Conservation (phyloP, 441 rosid species). For the Rhodomyrtus psidioides region DNA sequence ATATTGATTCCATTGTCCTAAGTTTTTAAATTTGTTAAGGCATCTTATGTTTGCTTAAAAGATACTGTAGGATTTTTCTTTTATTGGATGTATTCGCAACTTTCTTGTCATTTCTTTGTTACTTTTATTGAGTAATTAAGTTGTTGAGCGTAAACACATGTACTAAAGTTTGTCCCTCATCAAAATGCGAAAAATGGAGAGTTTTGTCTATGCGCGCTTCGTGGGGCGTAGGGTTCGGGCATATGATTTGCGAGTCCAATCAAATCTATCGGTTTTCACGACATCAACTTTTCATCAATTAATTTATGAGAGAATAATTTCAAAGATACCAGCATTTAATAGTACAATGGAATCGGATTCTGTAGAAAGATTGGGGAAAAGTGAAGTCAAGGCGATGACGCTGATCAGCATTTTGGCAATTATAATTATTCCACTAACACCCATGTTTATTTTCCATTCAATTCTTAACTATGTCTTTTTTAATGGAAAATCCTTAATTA, state of each 20-base stretch:
- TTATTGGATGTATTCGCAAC: not conserved
- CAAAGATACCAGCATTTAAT: too few relatives aligned
- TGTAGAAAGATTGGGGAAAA: not conserved
- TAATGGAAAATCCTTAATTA: not conserved
- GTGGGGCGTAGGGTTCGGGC: not conserved
- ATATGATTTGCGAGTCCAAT: not conserved
- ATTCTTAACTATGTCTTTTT: not conserved
- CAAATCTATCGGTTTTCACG: not conserved
- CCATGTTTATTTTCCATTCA: not conserved
- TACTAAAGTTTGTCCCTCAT: not conserved
- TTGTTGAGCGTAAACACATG: not conserved
- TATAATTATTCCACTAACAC: not conserved
- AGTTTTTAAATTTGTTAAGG: not conserved
- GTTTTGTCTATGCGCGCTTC: not conserved
- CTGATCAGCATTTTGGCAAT: not conserved
- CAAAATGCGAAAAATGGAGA: not conserved
- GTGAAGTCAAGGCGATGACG: not conserved
- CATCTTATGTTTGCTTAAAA: not conserved
- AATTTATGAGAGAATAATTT: not conserved
- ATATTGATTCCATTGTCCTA: not conserved
- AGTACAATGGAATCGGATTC: not conserved
- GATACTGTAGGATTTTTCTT: not conserved
- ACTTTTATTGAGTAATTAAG: not conserved
- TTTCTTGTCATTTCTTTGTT: not conserved
- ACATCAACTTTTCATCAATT: rapidly evolving